These are phyloP conservation scores for Hortaea sp. DNA, from an alignment of 2,329 filamentous ascomycete genomes.

Conservation along the genomic window DNA sequence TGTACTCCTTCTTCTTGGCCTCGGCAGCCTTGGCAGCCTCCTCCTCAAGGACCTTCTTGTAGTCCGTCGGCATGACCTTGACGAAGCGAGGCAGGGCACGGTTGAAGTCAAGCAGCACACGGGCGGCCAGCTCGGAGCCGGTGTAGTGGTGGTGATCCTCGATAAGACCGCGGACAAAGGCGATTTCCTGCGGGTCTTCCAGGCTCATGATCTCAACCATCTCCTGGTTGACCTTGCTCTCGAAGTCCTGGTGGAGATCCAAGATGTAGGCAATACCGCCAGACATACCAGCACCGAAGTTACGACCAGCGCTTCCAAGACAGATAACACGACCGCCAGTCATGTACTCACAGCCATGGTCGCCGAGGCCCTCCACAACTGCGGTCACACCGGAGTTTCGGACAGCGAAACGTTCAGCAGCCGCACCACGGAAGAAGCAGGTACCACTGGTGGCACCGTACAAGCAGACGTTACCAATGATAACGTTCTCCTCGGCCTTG, in stretches of 20 bases:
- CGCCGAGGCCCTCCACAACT: slow-evolving; percentile 92
- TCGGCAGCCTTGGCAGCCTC: slow-evolving; percentile 77
- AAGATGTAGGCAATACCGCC: slow-evolving; percentile 93
- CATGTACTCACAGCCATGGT: slow-evolving; percentile 98
- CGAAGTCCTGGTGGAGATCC: slow-evolving; percentile 80
- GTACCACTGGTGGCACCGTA: slow-evolving; percentile 87
- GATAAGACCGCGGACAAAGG: slow-evolving; percentile 79
- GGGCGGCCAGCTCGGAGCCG: slow-evolving; percentile 85
- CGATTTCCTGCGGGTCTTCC: slow-evolving; percentile 79
- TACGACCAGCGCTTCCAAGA: slow-evolving; percentile 81
- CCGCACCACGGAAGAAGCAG: slow-evolving; percentile 94
- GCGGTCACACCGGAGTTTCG: slow-evolving; percentile 92
- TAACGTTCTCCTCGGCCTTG: slow-evolving; percentile 91
- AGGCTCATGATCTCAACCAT: slow-evolving; percentile 87
- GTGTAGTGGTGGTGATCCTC: slow-evolving; percentile 98
- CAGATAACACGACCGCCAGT: slow-evolving; percentile 85
- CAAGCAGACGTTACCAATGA: slow-evolving; percentile 88
- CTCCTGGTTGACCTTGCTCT: slow-evolving; percentile 89
- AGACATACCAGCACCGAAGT: slow-evolving; percentile 98
- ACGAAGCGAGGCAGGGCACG: slow-evolving; percentile 81
- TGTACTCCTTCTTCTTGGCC: slow-evolving; percentile 74
- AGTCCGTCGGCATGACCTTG: slow-evolving; percentile 89
- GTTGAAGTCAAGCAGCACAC: slow-evolving; percentile 90
- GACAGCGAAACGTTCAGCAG: slow-evolving; percentile 91
- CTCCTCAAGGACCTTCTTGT: slow-evolving; percentile 84